Percentiles rank a stretch among this genome's conserved stretches.
Conservation (phyloP, 257 asterid genomes). For the Ilex aquifolium region DNA sequence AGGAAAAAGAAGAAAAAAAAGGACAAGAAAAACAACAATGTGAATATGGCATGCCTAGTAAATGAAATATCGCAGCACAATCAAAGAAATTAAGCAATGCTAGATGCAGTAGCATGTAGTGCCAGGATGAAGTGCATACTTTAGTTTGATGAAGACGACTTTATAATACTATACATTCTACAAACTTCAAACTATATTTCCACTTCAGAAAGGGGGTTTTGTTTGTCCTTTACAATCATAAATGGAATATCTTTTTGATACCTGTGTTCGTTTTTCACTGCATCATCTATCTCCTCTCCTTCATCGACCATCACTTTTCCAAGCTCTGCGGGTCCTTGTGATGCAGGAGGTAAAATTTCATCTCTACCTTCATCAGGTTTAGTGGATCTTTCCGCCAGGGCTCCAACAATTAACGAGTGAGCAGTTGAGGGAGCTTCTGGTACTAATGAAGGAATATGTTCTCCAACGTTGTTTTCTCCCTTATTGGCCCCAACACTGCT, state of each 20-base stretch:
- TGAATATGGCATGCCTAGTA: no score
- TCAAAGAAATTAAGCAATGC: no score
- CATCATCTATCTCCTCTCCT: constrained; percentile 11
- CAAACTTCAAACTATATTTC: no score
- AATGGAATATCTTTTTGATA: constrained; percentile 8
- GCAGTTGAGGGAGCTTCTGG: constrained; percentile 13
- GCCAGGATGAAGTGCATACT: no score
- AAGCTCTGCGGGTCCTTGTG: constrained; percentile 17
- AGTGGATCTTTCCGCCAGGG: background rate
- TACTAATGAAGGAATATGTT: constrained; percentile 7
- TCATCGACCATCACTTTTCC: constrained; percentile 15
- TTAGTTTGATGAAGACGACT: no score
- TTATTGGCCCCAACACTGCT: constrained; percentile 11
- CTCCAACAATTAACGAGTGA: constrained; percentile 4
- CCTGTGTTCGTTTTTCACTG: constrained; percentile 25
- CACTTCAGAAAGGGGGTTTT: background rate
- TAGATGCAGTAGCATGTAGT: no score
- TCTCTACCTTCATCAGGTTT: constrained; percentile 10
- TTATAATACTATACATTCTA: no score
- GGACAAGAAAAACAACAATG: no score
- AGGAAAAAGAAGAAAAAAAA: no score
- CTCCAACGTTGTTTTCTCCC: constrained; percentile 12
- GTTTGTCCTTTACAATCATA: background rate
- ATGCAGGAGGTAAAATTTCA: constrained; percentile 1
- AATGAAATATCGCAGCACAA: no score